phyloP scores from a whole-genome alignment of 345 rosid genomes.

The Dimocarpus longan region DNA sequence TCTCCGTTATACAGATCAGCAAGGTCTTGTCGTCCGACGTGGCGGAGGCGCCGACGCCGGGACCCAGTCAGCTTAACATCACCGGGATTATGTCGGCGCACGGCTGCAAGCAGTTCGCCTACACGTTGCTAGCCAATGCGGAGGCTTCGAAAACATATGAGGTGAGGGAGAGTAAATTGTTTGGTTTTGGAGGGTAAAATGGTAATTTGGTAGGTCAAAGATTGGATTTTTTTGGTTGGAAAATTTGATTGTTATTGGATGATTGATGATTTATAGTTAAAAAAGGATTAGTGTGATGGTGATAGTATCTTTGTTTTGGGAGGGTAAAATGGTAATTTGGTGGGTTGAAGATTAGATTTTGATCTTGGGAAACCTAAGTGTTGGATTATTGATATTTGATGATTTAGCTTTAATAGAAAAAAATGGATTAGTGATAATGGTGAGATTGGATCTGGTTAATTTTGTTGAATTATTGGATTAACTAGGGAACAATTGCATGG shows the following conservation, averaged over 20 bases:
- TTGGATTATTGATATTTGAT: no score
- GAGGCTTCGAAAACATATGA: conserved; percentile 66
- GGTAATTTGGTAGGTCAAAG: not conserved
- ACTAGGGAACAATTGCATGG: no score
- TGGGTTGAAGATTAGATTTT: not conserved
- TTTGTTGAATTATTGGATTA: no score
- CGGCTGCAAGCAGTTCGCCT: conserved; percentile 90
- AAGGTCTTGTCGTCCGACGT: conserved; percentile 63
- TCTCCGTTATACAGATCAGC: conserved; percentile 90
- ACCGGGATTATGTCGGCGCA: conserved; percentile 86
- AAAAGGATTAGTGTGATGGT: no score
- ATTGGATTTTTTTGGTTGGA: not conserved
- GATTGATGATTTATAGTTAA: not conserved
- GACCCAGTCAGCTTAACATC: conserved; percentile 63
- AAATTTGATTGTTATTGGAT: not conserved
- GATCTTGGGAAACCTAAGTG: not conserved
- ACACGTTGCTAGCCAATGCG: conserved; percentile 55
- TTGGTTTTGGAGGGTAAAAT: not conserved
- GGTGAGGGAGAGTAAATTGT: conserved; percentile 37
- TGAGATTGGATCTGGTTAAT: no score
- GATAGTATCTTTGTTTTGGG: not conserved
- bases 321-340: not conserved
- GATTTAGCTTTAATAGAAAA: no score
- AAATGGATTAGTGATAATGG: no score
- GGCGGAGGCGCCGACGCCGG: conserved; percentile 88